Conservation (phyloP, 768 basidiomycete genomes). For the Tricholoma saponaceum region DNA sequence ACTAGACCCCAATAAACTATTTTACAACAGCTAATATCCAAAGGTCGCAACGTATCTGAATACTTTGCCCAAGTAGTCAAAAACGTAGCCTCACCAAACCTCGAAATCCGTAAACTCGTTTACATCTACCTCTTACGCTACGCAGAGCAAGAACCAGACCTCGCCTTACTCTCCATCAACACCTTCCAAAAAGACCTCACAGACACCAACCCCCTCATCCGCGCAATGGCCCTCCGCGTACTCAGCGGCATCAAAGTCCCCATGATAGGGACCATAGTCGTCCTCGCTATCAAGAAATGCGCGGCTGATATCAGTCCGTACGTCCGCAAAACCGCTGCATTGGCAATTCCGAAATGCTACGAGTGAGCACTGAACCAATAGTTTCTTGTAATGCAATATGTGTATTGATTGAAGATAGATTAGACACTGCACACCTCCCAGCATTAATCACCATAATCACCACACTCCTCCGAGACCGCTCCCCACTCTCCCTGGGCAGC, state of each 20-base stretch:
- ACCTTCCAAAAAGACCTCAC: constrained; percentile 96
- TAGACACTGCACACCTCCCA: constrained; percentile 69
- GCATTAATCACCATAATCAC: constrained; percentile 67
- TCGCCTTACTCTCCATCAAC: constrained; percentile 94
- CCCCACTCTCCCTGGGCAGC: constrained; percentile 84
- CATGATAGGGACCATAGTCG: constrained; percentile 82
- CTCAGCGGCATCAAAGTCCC: constrained; percentile 89
- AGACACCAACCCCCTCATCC: constrained; percentile 89
- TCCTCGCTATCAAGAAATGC: constrained; percentile 88
- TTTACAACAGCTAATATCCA: constrained; percentile 76
- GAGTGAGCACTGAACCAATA: constrained; percentile 38
- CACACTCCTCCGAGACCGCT: constrained; percentile 64
- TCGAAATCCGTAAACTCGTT: constrained; percentile 94
- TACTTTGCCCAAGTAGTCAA: constrained; percentile 98
- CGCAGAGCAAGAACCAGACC: constrained; percentile 90
- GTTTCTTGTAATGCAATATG: not conserved
- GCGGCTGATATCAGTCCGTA: constrained; percentile 91
- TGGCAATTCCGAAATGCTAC: constrained; percentile 85
- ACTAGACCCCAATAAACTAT: not conserved
- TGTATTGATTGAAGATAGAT: constrained; percentile 36
- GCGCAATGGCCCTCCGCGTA: constrained; percentile 94
- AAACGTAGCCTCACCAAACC: constrained; percentile 88
- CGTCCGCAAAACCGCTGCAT: constrained; percentile 88
- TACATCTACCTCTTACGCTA: constrained; percentile 97
- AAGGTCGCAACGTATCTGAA: constrained; percentile 84